Evolutionary conservation across 2,329 filamentous ascomycete genomes (phyloP).

Genomic region (Aureobasidium sp.): DNA sequence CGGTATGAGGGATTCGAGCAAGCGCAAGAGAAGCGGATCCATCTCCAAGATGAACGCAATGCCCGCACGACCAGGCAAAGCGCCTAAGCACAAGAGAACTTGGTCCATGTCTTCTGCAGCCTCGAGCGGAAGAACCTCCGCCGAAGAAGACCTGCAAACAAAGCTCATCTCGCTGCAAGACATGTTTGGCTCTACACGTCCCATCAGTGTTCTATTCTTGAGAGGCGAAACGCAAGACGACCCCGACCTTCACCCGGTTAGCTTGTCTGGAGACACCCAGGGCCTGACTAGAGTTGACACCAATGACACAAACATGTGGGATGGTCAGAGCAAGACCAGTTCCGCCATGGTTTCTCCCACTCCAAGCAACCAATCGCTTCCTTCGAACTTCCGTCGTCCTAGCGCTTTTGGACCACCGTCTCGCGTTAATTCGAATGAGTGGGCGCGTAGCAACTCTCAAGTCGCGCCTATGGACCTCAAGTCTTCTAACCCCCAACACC

Average conservation of each 20-base stretch:
- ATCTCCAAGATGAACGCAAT: slow-evolving; percentile 39
- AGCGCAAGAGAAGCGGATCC: slow-evolving; percentile 53
- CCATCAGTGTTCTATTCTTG: slow-evolving; percentile 70
- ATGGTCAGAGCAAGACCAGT: slow-evolving; percentile 48
- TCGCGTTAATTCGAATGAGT: slow-evolving; percentile 41
- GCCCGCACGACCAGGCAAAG: slow-evolving; percentile 65
- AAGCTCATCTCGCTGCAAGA: slow-evolving; percentile 74
- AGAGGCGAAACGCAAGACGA: slow-evolving; percentile 72
- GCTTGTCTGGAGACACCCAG: slow-evolving; percentile 59
- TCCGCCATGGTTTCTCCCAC: slow-evolving; percentile 48
- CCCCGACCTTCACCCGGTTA: slow-evolving; percentile 70
- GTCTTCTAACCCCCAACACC: slow-evolving; percentile 30
- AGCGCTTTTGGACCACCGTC: slow-evolving; percentile 38
- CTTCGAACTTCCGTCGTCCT: slow-evolving; percentile 40
- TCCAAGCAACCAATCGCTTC: slow-evolving; percentile 40
- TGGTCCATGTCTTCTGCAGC: slow-evolving; percentile 83
- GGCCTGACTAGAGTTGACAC: slow-evolving; percentile 50
- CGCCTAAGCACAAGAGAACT: slow-evolving; percentile 82
- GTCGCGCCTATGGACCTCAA: slow-evolving; percentile 46
- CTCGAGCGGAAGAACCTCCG: slow-evolving; percentile 38
- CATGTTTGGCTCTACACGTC: slow-evolving; percentile 80
- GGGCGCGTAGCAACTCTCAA: slow-evolving; percentile 44
- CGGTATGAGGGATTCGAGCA: slow-evolving; percentile 53
- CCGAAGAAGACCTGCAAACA: slow-evolving; percentile 66
- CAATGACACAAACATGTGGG: slow-evolving; percentile 43